Evolutionary conservation across 768 basidiomycete species (phyloP).

Genomic region (Leccinum rimulosum): DNA sequence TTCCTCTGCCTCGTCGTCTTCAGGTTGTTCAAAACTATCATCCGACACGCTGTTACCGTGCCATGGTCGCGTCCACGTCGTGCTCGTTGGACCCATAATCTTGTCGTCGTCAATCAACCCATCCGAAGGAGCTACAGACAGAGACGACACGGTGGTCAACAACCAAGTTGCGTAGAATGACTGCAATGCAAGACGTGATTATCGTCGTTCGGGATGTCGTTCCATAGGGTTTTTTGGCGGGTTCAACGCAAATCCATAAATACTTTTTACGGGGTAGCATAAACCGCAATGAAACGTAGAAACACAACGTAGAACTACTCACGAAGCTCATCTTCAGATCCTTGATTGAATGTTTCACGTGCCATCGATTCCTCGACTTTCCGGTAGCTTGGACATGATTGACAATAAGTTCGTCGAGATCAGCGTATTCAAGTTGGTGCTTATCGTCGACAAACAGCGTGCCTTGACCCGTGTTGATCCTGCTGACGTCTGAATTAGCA

Average conservation of each 20-base stretch:
- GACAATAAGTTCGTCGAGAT: conserved; percentile 95
- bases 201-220: neutral
- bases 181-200: neutral
- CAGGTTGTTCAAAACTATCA: conserved; percentile 87
- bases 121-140: conserved; percentile 36
- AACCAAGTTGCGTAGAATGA: conserved; percentile 14
- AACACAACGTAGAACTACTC: conserved; percentile 33
- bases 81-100: conserved; percentile 61
- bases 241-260: conserved; percentile 94
- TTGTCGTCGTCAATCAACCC: conserved; percentile 47
- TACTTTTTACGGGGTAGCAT: conserved; percentile 52
- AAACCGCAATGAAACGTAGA: neutral
- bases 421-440: conserved; percentile 68
- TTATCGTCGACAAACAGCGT: conserved; percentile 70
- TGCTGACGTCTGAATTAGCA: conserved; percentile 66
- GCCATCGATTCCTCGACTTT: conserved; percentile 93
- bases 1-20: conserved; percentile 89
- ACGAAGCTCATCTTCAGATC: conserved; percentile 89
- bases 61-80: conserved; percentile 52
- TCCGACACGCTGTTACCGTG: conserved; percentile 49
- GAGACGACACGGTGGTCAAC: conserved; percentile 53
- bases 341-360: conserved; percentile 92
- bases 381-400: conserved; percentile 93
- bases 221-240: conserved; percentile 58
- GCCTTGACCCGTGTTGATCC: conserved; percentile 71